Percentiles rank a stretch among this genome's conserved stretches.
Conservation (phyloP, 306 rosid genomes). For the Arachis stenosperma region DNA sequence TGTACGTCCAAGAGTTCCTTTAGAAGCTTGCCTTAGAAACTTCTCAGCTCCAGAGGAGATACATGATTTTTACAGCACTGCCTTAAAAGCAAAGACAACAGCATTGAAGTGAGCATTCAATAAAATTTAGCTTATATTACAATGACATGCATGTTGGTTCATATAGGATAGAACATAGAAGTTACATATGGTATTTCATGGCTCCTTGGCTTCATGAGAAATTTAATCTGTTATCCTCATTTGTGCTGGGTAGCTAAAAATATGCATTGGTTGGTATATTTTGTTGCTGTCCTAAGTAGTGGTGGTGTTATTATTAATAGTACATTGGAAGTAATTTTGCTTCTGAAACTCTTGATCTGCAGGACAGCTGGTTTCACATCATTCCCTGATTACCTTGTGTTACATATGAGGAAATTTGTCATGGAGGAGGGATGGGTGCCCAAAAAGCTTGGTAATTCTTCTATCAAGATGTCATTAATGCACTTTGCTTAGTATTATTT, state of each 20-base stretch:
- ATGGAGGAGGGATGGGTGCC: slow-evolving; percentile 98
- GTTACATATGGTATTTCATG: not conserved
- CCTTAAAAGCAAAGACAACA: slow-evolving; percentile 84
- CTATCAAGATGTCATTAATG: slow-evolving; percentile 2
- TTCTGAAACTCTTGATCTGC: slow-evolving; percentile 34
- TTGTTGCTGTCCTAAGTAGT: slow-evolving; percentile 1
- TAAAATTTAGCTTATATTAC: slow-evolving; percentile 1
- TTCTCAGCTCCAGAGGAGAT: slow-evolving; percentile 93
- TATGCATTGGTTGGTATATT: not conserved
- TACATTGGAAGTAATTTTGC: slow-evolving; percentile 32
- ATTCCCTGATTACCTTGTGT: slow-evolving; percentile 92
- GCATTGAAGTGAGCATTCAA: slow-evolving; percentile 76
- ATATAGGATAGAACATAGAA: not conserved
- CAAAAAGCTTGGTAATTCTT: slow-evolving; percentile 84
- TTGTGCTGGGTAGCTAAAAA: slow-evolving; percentile 18
- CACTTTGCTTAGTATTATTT: not conserved
- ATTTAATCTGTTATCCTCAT: not conserved
- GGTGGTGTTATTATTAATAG: not conserved
- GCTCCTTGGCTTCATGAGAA: slow-evolving; percentile 14
- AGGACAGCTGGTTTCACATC: slow-evolving; percentile 90
- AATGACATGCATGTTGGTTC: slow-evolving; percentile 6
- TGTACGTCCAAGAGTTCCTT: slow-evolving; percentile 96
- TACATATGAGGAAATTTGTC: slow-evolving; percentile 94
- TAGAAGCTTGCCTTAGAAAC: slow-evolving; percentile 88
- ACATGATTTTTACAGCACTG: slow-evolving; percentile 89